phyloP scores from a whole-genome alignment of 331 rosid species.

The Quercus tomentella region DNA sequence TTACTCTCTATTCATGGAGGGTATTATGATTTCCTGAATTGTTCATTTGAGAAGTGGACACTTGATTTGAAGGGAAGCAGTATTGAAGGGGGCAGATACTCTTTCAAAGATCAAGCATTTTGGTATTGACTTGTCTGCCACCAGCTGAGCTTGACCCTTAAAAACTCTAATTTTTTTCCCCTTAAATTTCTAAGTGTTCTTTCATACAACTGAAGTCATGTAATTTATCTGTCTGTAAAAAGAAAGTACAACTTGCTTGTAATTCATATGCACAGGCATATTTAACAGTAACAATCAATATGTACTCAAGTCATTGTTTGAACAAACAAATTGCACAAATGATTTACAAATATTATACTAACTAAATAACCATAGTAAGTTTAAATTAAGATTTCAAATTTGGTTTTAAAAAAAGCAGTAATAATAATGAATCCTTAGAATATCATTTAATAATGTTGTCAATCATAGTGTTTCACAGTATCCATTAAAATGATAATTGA shows the following conservation, averaged over 20 bases:
- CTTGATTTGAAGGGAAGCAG: constrained; percentile 45
- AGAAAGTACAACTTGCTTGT: not conserved
- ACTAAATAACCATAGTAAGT: too few species aligned
- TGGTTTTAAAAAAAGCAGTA: too few species aligned
- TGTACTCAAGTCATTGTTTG: too few species aligned
- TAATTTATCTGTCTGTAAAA: not conserved
- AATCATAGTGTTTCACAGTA: too few species aligned
- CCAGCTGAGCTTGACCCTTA: not conserved
- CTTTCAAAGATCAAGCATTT: constrained; percentile 44
- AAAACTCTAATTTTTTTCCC: not conserved
- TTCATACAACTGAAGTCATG: not conserved
- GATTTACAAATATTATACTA: too few species aligned
- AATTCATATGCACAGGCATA: too few species aligned
- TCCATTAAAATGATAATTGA: too few species aligned
- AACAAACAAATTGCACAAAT: too few species aligned
- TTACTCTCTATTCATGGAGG: constrained; percentile 75
- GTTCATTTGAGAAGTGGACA: constrained; percentile 88
- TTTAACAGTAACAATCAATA: too few species aligned
- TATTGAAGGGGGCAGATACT: constrained; percentile 14
- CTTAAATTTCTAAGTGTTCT: not conserved
- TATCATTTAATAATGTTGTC: too few species aligned
- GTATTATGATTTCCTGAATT: constrained; percentile 61
- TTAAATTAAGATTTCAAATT: too few species aligned
- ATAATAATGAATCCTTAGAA: too few species aligned
- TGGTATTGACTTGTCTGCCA: constrained; percentile 49